A percentile compares a stretch with the other conserved stretches of the same genome.
These are phyloP conservation scores for Furcasterigmium furcatum DNA, from an alignment of 2,329 filamentous ascomycete genomes.

Conservation along the genomic window DNA sequence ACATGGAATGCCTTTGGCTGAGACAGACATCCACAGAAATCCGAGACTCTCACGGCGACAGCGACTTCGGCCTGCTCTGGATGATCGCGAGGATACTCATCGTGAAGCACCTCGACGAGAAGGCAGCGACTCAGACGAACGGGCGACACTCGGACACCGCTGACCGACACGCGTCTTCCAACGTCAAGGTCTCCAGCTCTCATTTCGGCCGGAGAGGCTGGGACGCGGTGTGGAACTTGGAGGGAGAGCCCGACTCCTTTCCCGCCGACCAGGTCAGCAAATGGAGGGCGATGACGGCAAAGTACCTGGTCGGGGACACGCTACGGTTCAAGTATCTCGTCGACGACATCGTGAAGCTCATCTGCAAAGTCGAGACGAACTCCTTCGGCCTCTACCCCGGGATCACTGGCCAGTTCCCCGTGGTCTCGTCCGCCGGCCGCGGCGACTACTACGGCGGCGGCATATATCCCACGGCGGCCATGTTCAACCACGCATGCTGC, in stretches of 20 bases:
- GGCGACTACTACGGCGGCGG: conserved; percentile 11
- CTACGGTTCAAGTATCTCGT: background rate
- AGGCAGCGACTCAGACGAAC: background rate
- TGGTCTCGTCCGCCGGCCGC: background rate
- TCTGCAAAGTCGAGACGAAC: conserved; percentile 11
- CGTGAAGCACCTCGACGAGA: conserved; percentile 1
- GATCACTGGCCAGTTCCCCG: conserved; percentile 7
- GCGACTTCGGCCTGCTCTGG: conserved; percentile 10
- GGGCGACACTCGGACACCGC: no score
- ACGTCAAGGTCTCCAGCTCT: background rate
- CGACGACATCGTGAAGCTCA: conserved; percentile 5
- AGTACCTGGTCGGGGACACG: no score
- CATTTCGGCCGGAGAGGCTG: conserved; percentile 7
- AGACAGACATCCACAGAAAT: conserved; percentile 1
- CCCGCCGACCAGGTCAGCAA: background rate
- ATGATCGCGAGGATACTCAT: conserved; percentile 8
- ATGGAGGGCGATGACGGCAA: conserved; percentile 2
- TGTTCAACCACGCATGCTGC: conserved; percentile 13
- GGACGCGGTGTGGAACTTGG: conserved; percentile 7
- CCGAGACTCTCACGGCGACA: conserved; percentile 5
- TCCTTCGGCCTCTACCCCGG: conserved; percentile 12
- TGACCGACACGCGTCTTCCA: no score
- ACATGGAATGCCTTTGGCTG: conserved; percentile 9
- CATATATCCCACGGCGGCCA: conserved; percentile 10
- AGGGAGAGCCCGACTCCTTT: conserved; percentile 5